Percentiles rank a stretch among this genome's conserved stretches.
phyloP scores from a whole-genome alignment of 1,139 yeast genomes.

The Debaryomyces coudertii region DNA sequence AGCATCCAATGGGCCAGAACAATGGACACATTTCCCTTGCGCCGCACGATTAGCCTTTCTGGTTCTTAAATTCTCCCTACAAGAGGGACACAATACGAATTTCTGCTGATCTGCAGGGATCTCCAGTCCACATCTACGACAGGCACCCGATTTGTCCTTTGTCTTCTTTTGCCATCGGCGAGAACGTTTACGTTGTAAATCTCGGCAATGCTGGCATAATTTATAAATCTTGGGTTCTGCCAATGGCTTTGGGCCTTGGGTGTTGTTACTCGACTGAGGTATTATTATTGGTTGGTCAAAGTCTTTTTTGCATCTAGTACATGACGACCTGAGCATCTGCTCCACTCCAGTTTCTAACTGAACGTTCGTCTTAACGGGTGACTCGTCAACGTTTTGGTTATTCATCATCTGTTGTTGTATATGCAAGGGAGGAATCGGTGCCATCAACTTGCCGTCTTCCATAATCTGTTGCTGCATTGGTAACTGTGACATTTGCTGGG shows the following conservation, averaged over 20 bases:
- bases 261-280: conserved; percentile 32
- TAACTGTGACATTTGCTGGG: conserved; percentile 15
- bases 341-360: conserved; percentile 9
- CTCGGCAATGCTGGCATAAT: conserved; percentile 66
- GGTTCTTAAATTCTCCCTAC: conserved; percentile 56
- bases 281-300: conserved; percentile 51
- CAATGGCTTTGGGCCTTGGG: conserved; percentile 29
- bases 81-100: conserved; percentile 61
- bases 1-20: conserved; percentile 61
- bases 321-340: conserved; percentile 29
- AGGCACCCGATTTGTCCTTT: conserved; percentile 61
- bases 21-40: conserved; percentile 68
- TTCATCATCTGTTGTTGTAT: conserved; percentile 46
- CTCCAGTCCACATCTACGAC: conserved; percentile 62
- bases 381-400: conserved; percentile 11
- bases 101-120: conserved; percentile 54
- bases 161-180: conserved; percentile 68
- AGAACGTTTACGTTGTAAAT: conserved; percentile 61
- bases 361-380: conserved; percentile 2
- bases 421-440: conserved; percentile 52
- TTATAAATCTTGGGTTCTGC: conserved; percentile 55
- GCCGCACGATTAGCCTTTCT: conserved; percentile 62
- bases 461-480: conserved; percentile 10
- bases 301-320: conserved; percentile 63
- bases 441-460: conserved; percentile 28